These are phyloP conservation scores for Vaccinium macrocarpon DNA, from an alignment of 148 eudicot genomes.

Conservation along the genomic window DNA sequence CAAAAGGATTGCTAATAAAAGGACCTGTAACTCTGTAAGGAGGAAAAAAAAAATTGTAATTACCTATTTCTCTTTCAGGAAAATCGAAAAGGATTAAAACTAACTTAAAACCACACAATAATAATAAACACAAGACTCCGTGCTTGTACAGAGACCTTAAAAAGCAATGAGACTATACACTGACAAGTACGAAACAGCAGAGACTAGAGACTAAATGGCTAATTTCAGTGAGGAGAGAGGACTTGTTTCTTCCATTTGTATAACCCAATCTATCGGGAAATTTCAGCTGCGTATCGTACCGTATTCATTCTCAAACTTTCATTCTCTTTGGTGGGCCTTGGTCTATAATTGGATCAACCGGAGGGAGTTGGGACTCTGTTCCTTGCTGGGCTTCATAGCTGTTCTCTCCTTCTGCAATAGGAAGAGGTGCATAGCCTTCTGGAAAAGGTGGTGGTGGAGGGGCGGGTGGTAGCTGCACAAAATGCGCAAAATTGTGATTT, in stretches of 20 bases:
- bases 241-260: not conserved
- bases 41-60: too few relatives aligned
- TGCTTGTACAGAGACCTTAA: not conserved
- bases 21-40: too few relatives aligned
- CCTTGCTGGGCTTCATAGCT: constrained; percentile 58
- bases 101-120: too few relatives aligned
- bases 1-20: too few relatives aligned
- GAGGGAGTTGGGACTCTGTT: constrained; percentile 45
- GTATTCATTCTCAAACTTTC: constrained; percentile 28
- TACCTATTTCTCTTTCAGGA: too few relatives aligned
- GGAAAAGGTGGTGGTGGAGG: constrained; percentile 94
- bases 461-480: constrained; percentile 69
- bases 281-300: not conserved
- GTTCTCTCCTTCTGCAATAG: constrained; percentile 55
- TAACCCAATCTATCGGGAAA: not conserved
- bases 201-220: not conserved
- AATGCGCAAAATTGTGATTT: not conserved
- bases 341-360: constrained; percentile 88
- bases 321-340: constrained; percentile 94
- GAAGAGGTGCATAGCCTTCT: constrained; percentile 78
- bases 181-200: not conserved
- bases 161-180: not conserved
- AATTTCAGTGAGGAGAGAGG: not conserved
- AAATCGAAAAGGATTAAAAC: too few relatives aligned
- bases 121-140: too few relatives aligned